Evolutionary conservation across 768 basidiomycete genomes (phyloP).

Genomic region (Scleroderma citrinum): DNA sequence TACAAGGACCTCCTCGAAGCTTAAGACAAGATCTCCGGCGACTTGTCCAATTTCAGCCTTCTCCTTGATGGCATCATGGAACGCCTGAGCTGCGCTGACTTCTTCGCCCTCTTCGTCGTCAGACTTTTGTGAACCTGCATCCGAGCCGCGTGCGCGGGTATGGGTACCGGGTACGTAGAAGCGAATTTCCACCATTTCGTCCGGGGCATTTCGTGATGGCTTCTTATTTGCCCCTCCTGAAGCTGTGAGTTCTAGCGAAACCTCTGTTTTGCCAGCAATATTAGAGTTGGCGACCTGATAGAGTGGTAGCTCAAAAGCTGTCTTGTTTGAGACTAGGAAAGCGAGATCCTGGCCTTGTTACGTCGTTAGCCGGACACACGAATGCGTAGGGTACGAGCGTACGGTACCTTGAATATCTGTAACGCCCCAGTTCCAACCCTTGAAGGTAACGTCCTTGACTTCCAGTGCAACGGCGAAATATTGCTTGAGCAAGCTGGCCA

Average conservation of each 20-base stretch:
- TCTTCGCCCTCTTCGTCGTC: constrained; percentile 69
- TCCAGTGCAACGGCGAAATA: constrained; percentile 85
- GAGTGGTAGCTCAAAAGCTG: constrained; percentile 86
- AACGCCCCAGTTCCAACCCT: constrained; percentile 98
- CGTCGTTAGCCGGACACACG: constrained; percentile 2
- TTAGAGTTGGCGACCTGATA: constrained; percentile 90
- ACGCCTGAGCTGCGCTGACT: constrained; percentile 88
- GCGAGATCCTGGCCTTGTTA: constrained; percentile 79
- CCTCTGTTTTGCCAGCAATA: constrained; percentile 94
- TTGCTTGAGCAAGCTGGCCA: constrained; percentile 77
- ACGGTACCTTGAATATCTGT: constrained; percentile 85
- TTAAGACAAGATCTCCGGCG: constrained; percentile 84
- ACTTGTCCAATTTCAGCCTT: constrained; percentile 92
- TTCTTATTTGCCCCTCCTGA: constrained; percentile 41
- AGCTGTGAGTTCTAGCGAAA: constrained; percentile 90
- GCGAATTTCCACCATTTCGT: constrained; percentile 94
- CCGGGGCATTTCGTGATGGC: constrained; percentile 39
- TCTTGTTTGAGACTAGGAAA: constrained; percentile 84
- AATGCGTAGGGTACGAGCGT: background rate
- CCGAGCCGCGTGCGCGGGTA: constrained; percentile 56
- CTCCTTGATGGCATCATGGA: constrained; percentile 95
- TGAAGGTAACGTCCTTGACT: constrained; percentile 78
- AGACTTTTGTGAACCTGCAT: constrained; percentile 68
- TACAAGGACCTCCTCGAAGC: constrained; percentile 93
- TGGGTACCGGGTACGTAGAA: constrained; percentile 89